Evolutionary conservation across 1,284 basidiomycete genomes (phyloP), one percentile per base, ranked within the genome.

Genomic region (Naganishia sp.): DNA sequence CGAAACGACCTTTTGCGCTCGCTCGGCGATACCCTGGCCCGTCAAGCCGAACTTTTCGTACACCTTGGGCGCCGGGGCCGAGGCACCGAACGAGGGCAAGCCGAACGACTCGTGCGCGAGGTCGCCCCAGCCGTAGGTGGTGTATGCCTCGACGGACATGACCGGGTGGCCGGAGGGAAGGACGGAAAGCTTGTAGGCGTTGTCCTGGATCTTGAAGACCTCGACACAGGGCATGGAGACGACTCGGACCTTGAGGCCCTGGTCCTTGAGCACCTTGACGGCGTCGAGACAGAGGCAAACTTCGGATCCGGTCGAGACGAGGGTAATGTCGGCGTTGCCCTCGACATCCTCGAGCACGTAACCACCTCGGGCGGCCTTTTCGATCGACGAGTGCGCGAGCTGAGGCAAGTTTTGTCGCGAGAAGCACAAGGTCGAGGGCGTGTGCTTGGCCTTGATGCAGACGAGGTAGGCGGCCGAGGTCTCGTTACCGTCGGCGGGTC

Each of bases 351-450:
- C 84, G 60, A 96, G 79, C 67, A 95, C 90, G 80, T 97, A 97
- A 70, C 90, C 94, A 76, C 94, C 94, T 77, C 88, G 89, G 70
- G 80, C 74, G 63, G 92, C 92, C 69, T 86, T 86, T 82, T 94
- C 92, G 74, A 96, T 88, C 64, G 89, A 85, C 51, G 91, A 93
- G 71, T 86, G 86, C 78, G 90, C 90, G 70, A 97, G 87, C 78
- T 96, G 94, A 66, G 93, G 93, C 62, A 97, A 85, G 84, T 94
- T 93, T 81, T 94, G 92, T 66, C 92, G 88, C 53, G 92, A 90
- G 68, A 94, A 87, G n/a, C 87, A 88, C 68, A 94, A 83, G 70
- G 94, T 85, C 42, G 92, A 94, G 46, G 94, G 94, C 15, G 90
- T 94, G 72, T 83, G 79, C 71, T 79, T 85, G 70, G 88, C 86